A percentile compares a stretch with the other conserved stretches of the same genome.
These are phyloP conservation scores for Asterochloris sp. DNA, from an alignment of 139 green algal genomes.

Conservation along the genomic window DNA sequence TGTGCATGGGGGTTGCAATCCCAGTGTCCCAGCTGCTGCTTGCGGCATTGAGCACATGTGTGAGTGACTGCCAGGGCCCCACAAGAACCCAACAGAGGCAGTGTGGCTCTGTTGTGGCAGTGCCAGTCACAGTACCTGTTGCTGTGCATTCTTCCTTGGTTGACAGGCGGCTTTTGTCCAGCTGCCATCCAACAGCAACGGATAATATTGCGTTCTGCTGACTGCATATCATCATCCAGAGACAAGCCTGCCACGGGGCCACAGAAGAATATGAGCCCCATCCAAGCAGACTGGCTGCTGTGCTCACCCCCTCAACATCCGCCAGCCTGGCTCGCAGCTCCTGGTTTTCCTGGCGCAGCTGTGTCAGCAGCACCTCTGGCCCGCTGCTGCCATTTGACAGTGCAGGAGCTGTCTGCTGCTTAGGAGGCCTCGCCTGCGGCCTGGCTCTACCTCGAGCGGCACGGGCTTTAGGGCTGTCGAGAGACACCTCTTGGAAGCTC, in stretches of 20 bases:
- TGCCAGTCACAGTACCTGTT: not conserved
- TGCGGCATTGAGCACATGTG: not conserved
- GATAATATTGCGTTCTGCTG: not conserved
- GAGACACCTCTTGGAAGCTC: slow-evolving; percentile 12
- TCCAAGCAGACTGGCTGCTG: not conserved
- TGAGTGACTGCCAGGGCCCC: not conserved
- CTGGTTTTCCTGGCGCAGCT: not conserved
- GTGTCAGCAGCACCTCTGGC: not conserved
- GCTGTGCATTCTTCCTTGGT: not conserved
- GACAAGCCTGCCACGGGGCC: not conserved
- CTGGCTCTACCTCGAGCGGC: not conserved
- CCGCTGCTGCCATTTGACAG: not conserved
- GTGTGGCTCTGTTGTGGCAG: not conserved
- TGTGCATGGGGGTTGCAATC: not conserved
- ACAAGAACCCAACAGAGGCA: not conserved
- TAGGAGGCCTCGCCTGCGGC: not conserved
- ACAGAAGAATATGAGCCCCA: too few species aligned
- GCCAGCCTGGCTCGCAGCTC: not conserved
- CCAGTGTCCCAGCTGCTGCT: too few species aligned
- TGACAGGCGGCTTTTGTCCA: not conserved
- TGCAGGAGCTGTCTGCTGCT: not conserved
- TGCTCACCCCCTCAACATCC: slow-evolving; percentile 3
- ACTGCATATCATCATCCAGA: not conserved
- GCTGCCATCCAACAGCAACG: not conserved
- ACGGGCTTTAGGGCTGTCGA: slow-evolving; percentile 1